Percentiles rank a stretch among this genome's conserved stretches.
These are phyloP conservation scores for Colletotrichum gloeosporioides DNA, from an alignment of 2,329 filamentous ascomycete species.

Conservation along the genomic window DNA sequence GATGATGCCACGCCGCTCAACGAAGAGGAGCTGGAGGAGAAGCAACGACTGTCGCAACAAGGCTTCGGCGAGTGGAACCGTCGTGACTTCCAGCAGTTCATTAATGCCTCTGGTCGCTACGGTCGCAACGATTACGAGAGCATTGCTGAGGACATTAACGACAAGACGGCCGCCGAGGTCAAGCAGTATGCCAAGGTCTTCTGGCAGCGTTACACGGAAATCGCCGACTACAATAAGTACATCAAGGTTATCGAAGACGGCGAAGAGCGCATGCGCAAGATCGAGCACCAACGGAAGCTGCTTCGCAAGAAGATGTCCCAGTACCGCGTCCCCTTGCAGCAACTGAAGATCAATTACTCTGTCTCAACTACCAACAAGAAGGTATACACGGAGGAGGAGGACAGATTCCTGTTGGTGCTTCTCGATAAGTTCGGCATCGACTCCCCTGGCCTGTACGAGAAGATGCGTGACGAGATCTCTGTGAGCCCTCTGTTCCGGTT, in stretches of 20 bases:
- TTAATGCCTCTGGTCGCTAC: conserved; percentile 93
- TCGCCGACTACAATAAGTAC: conserved; percentile 87
- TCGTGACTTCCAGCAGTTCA: conserved; percentile 96
- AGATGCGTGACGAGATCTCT: conserved; percentile 95
- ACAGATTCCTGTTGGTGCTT: conserved; percentile 92
- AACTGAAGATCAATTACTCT: conserved; percentile 98
- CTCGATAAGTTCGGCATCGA: conserved; percentile 93
- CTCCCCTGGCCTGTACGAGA: conserved; percentile 87
- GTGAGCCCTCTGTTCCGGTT: conserved; percentile 96
- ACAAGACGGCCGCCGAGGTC: conserved; percentile 84
- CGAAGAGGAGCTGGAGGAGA: conserved; percentile 88
- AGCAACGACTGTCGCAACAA: conserved; percentile 78
- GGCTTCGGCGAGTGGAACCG: conserved; percentile 97
- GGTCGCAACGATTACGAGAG: conserved; percentile 84
- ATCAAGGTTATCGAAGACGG: conserved; percentile 90
- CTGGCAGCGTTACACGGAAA: conserved; percentile 93
- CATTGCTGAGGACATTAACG: conserved; percentile 90
- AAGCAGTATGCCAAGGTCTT: conserved; percentile 93
- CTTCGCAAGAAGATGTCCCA: conserved; percentile 93
- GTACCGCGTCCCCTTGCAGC: conserved; percentile 96
- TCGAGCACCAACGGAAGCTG: conserved; percentile 91
- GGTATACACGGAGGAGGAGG: conserved; percentile 98
- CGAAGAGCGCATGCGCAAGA: conserved; percentile 86
- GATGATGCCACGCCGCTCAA: conserved; percentile 89
- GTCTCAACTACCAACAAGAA: conserved; percentile 99